Base-by-base conservation (phyloP, 148 eudicot species). In the Silene latifolia region DNA sequence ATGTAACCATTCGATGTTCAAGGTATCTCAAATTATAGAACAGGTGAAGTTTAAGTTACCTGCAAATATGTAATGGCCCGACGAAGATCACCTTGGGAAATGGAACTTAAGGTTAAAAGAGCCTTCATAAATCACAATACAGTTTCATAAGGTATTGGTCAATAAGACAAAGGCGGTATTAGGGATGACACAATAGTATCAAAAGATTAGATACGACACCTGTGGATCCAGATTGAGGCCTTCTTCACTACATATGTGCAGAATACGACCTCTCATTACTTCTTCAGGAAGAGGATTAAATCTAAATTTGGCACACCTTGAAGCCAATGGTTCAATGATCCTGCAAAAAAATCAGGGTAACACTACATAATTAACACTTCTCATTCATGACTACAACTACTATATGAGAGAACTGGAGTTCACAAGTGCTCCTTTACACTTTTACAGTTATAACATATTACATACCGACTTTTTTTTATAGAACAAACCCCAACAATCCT, bases 61-160 rank as follows among this genome's bases (percentile, higher is more conserved):
- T 94, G 96, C 77, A 94, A 85, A 84, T 91, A 91, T 4, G 97
- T 94, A 54, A 94, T 92, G 67, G 98, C 97, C 67, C 97, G 90
- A 51, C 98, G 92, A 76, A 94, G 91, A 87, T 94, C 98, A 48
- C 98, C 98, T 82, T 91, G 98, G 74, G 98, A 91, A 76, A 94
- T 92, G 63, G 88, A 85, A 82, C 98, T 89, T 78, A 94, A 83
- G 75, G 93, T 86, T 47, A 90, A 83, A 78, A 94, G 89, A 77
- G 97, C 98, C 98, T 94, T 66, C 75, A 84, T 27, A 62, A 20
- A 73, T 62, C 46, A 76, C 56, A 48, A n/a, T 29, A 72, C 56
- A 63, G 8, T 77, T 29, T 42, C 74, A 19, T 19, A 68, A 77
- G 24, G 67, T 57, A 47, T 71, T 47, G 27, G 56, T 21, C 17